These are phyloP conservation scores for Alnus rubra DNA, from an alignment of 306 rosid species.

Conservation along the genomic window DNA sequence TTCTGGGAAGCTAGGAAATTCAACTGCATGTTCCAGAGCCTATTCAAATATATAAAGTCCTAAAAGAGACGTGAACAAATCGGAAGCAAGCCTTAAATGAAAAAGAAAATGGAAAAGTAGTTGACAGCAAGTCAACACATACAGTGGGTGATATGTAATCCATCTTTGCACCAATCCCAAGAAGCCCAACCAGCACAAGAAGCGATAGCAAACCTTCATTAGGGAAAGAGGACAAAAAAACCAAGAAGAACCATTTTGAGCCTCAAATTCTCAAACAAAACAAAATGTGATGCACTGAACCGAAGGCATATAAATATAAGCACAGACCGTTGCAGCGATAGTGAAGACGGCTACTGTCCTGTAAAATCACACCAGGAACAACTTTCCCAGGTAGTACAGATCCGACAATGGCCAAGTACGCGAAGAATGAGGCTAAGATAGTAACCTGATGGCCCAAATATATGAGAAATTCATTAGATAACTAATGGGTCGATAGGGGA, in stretches of 20 bases:
- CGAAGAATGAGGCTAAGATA: slow-evolving; percentile 56
- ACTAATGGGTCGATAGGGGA: background rate
- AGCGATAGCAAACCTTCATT: slow-evolving; percentile 63
- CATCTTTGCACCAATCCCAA: slow-evolving; percentile 60
- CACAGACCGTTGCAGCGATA: slow-evolving; percentile 89
- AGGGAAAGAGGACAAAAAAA: background rate
- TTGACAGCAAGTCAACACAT: slow-evolving; percentile 35
- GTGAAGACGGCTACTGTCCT: slow-evolving; percentile 69
- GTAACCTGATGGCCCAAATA: slow-evolving; percentile 44
- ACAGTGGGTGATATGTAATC: slow-evolving; percentile 67
- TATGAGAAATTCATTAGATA: slow-evolving; percentile 5
- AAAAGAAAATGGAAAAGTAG: slow-evolving; percentile 3
- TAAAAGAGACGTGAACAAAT: slow-evolving; percentile 10
- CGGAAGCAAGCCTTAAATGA: slow-evolving; percentile 11
- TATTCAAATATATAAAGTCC: background rate
- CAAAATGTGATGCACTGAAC: background rate
- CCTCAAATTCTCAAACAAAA: slow-evolving; percentile 1
- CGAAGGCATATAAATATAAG: background rate
- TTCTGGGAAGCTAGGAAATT: background rate
- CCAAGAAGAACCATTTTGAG: slow-evolving; percentile 2
- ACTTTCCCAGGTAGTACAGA: slow-evolving; percentile 70
- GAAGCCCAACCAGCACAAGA: slow-evolving; percentile 60
- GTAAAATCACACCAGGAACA: slow-evolving; percentile 64
- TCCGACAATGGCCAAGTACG: slow-evolving; percentile 80
- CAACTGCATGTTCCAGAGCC: background rate